Conservation (phyloP, 441 rosid species). For the Rhodomyrtus psidioides region DNA sequence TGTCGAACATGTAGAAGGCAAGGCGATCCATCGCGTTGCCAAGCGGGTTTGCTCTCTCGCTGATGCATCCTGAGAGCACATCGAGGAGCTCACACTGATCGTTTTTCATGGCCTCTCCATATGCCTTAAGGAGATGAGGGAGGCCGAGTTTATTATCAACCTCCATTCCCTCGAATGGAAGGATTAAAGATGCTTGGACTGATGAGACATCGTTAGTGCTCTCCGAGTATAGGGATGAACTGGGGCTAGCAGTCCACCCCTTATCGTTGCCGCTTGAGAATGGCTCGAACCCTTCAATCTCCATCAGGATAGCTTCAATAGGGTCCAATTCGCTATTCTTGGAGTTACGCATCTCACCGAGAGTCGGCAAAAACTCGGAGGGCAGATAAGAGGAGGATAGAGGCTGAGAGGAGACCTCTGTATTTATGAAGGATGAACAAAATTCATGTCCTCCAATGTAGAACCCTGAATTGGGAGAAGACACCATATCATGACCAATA, state of each 20-base stretch:
- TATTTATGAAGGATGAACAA: conserved; percentile 16
- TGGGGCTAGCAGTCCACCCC: conserved; percentile 21
- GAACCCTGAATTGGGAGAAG: background rate
- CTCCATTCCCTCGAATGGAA: conserved; percentile 20
- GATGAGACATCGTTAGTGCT: background rate
- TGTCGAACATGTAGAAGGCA: conserved; percentile 16
- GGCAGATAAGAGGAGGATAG: background rate
- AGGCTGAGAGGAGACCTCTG: conserved; percentile 9
- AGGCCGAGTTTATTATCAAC: conserved; percentile 19
- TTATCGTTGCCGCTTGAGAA: conserved; percentile 6
- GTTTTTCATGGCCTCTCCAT: conserved; percentile 43
- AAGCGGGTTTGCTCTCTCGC: conserved; percentile 28
- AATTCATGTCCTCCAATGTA: conserved; percentile 11
- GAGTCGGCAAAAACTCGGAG: conserved; percentile 6
- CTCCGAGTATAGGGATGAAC: conserved; percentile 20
- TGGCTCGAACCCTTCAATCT: conserved; percentile 12
- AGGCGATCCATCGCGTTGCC: conserved; percentile 36
- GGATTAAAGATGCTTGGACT: conserved; percentile 1
- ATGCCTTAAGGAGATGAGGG: conserved; percentile 42
- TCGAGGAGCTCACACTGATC: conserved; percentile 31
- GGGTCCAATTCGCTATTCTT: background rate
- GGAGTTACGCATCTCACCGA: conserved; percentile 2
- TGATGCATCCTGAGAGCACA: conserved; percentile 25
- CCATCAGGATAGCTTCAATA: conserved; percentile 17
- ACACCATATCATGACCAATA: background rate